Evolutionary conservation across 2,329 filamentous ascomycete species (phyloP), one percentile per base, ranked within the genome.

Genomic region (Hyphodiscus sp.): DNA sequence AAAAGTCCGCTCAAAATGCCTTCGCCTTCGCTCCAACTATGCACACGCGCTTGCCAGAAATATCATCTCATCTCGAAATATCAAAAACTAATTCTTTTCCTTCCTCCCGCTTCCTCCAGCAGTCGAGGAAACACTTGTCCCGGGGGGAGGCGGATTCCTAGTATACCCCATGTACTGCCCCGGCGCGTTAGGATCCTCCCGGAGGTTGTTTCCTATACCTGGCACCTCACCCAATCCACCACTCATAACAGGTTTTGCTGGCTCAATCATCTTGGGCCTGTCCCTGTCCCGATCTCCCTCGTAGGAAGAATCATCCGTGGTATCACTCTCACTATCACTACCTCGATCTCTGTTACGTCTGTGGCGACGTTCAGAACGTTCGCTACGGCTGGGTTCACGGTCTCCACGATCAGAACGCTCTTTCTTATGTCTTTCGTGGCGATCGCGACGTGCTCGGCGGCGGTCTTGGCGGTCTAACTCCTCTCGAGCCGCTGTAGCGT

Each of bases 351-450:
- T 51, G 18, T 61, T 57, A 18, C 58, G 58, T 23, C 56, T 63
- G 38, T 55, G 61, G 43, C 51, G 54, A 19, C 45, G 54, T 42
- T 60, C 56, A 6, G 50, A 47, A 2, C 50, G 54, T 42, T 60
- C 56, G 5, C 50, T 49, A 1, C 50, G 20, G 16, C n/a, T 20
- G 16, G 20, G 45, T n/a, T 58, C 55, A n/a, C 50, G 49, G 11
- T 50, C 46, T 33, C 55, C 59, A n/a, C 54, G 26, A 45, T 42
- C 45, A 30, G 43, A 47, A 15, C 61, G 60, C 41, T 67, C 64
- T 20, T 60, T 65, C 23, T 67, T 66, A 20, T 66, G 65, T 9
- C 63, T 53, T 52, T 69, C 66, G 45, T 68, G 66, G 11, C 63
- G 56, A 50, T 65, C 65, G 20, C 64, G 63, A 15, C 65, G 60